Evolutionary conservation across 1,139 yeast species (phyloP), one percentile per base, ranked within the genome.

Genomic region (Keqinozyma sinolaborantium): DNA sequence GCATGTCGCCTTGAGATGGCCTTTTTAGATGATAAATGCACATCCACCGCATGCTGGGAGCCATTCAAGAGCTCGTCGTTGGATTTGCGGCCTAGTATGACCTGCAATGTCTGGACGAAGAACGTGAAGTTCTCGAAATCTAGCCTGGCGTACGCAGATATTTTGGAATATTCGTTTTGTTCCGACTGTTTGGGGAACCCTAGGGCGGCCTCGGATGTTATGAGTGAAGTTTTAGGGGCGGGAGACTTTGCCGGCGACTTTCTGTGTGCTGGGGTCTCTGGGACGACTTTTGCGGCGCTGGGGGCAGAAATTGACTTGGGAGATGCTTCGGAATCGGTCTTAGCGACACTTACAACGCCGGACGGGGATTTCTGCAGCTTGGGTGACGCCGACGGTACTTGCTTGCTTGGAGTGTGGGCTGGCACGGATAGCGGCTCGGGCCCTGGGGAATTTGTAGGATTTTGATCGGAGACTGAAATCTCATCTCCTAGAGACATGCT

Each of bases 1-100:
- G 97, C 97, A 56, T 92, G 98, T 36, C 88, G 69, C 51, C 97
- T 67, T 6, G 96, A 87, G 15, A 90, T 87, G 10, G 96, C 95
- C 61, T 90, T 90, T 28, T 88, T 84, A 9, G 86, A 79, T 8
- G 96, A 95, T 31, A 92, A 60, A 60, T 92, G 96, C 23, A 92
- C 96, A 60, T 90, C 97, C 9, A 87, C 92, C 24, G 85, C 73
- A 49, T 79, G 71, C 47, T 66, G 62, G 44, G 64, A 48, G 46
- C 69, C 53, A 44, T 70, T 77, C 12, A 67, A 50, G 16, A 65
- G 58, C 30, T 79, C 84, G 43, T 84, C 84, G 50, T 83, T 88
- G 7, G 94, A 83, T 39, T 87, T 75, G 45, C 99, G 72, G 5
- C 99, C 99, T 26, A 92, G 65, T 6, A 92, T 75, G 2, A 92